Percentiles rank a stretch among this genome's conserved stretches.
Evolutionary conservation across 1,139 yeast genomes (phyloP).

Genomic region (Diutina rugosa): DNA sequence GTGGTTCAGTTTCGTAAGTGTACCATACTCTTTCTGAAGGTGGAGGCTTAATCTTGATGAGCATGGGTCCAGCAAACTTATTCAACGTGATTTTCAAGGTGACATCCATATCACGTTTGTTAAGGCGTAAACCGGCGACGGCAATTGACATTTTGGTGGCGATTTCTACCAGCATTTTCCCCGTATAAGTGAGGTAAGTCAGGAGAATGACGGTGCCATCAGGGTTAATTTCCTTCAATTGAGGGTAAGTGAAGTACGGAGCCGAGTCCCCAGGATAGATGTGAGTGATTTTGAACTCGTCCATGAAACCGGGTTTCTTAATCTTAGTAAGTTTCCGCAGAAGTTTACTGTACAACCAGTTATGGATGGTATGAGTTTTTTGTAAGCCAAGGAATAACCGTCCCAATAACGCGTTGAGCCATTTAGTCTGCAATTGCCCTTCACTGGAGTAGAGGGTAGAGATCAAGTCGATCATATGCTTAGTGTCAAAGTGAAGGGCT

Average conservation of each 20-base stretch:
- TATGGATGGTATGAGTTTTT: slow-evolving; percentile 52
- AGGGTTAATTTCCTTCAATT: slow-evolving; percentile 56
- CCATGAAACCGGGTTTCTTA: slow-evolving; percentile 77
- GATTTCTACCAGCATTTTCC: slow-evolving; percentile 60
- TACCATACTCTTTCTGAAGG: slow-evolving; percentile 91
- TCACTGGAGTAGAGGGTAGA: slow-evolving; percentile 72
- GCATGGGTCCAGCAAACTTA: slow-evolving; percentile 60
- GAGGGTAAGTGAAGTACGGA: slow-evolving; percentile 70
- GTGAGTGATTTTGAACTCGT: slow-evolving; percentile 62
- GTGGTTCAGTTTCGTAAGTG: slow-evolving; percentile 71
- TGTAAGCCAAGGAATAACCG: slow-evolving; percentile 68
- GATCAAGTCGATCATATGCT: slow-evolving; percentile 60
- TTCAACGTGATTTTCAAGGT: slow-evolving; percentile 59
- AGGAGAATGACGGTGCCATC: slow-evolving; percentile 68
- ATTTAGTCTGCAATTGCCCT: slow-evolving; percentile 70
- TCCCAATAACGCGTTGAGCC: slow-evolving; percentile 85
- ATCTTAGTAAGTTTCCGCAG: slow-evolving; percentile 65
- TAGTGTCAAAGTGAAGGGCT: slow-evolving; percentile 59
- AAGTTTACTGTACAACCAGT: slow-evolving; percentile 43
- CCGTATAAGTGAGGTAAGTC: slow-evolving; percentile 54
- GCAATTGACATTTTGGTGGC: slow-evolving; percentile 69
- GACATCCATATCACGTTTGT: slow-evolving; percentile 66
- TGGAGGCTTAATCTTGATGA: slow-evolving; percentile 67
- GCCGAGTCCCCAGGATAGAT: slow-evolving; percentile 72
- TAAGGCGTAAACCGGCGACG: slow-evolving; percentile 55